phyloP scores from a whole-genome alignment of 2,329 filamentous ascomycete species.

The Westerdykella ornata region DNA sequence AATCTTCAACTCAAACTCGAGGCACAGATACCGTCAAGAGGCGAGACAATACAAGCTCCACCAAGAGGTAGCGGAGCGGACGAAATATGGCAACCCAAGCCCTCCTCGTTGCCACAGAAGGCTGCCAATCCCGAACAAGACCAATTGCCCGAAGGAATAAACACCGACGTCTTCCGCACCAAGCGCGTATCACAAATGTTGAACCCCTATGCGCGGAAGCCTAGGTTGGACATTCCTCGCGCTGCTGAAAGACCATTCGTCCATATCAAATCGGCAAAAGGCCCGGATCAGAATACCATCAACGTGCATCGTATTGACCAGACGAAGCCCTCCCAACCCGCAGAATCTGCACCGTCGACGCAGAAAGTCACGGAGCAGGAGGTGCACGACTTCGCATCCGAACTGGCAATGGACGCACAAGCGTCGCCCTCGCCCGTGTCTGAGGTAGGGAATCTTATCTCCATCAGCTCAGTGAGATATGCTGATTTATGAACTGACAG shows the following conservation, averaged over 20 bases:
- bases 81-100: conserved; percentile 37
- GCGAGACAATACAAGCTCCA: conserved; percentile 41
- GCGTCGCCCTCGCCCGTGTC: conserved; percentile 19
- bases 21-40: conserved; percentile 47
- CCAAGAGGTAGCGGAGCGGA: conserved; percentile 15
- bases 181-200: conserved; percentile 52
- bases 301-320: conserved; percentile 19
- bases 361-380: conserved; percentile 26
- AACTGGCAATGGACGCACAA: conserved; percentile 42
- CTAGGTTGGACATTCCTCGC: conserved; percentile 30
- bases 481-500: conserved; percentile 48
- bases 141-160: conserved; percentile 51
- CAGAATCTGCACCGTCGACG: not conserved
- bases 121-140: conserved; percentile 32
- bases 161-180: conserved; percentile 57
- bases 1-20: conserved; percentile 46
- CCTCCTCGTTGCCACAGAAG: conserved; percentile 47
- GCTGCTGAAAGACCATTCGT: conserved; percentile 32
- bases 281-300: conserved; percentile 36
- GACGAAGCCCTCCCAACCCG: conserved; percentile 9
- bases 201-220: conserved; percentile 33
- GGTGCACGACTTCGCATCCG: conserved; percentile 43
- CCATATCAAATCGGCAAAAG: conserved; percentile 31
- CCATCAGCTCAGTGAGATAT: conserved; percentile 10
- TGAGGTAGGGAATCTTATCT: conserved; percentile 18